Base-by-base conservation (phyloP, 345 rosid genomes). In the Arabidopsis thaliana region DNA sequence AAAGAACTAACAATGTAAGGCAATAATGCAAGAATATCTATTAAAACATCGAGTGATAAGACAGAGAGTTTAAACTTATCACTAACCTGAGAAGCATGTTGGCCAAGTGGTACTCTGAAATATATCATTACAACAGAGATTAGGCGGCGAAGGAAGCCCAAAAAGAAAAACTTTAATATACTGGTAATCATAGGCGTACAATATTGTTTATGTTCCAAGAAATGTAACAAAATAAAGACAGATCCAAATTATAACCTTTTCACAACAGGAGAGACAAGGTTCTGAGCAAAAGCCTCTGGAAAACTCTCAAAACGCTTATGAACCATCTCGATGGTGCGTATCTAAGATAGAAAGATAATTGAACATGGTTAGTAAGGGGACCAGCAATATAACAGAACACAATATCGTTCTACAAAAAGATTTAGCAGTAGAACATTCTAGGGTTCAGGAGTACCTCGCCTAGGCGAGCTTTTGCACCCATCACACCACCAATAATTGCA, bases 231-330 rank as follows among this genome's bases (percentile, higher is more conserved):
- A 46, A n/a, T 1, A 16, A 41, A 30, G 20, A 60, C 0, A 48
- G n/a, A 55, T 9, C 30, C 45, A 60, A n/a, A 53, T 51, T 42
- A 52, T 49, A 45, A 93, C 98, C 98, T 84, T 72, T 75, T 84
- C 12, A 73, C 86, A 62, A 78, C 78, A 22, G 82, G 79, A 36
- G 94, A 92, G 71, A 92, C 97, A 69, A 95, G 99, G 75, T 87
- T 89, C 81, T 88, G 76, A 60, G 84, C 84, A 84, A 95, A 95
- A 55, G 93, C 99, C 83, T 88, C 86, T 14, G 99, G 99, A 69
- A 95, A 95, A 84, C 91, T 87, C 93, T 95, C 98, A 83, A 92
- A 95, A 77, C 99, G 98, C 82, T 91, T 95, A 75, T 92, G 97
- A 68, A 95, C 79, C 99, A 95, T 95, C 80, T 95, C 99, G 33